Conservation (phyloP, 768 basidiomycete species). For the Agaricus blazei region DNA sequence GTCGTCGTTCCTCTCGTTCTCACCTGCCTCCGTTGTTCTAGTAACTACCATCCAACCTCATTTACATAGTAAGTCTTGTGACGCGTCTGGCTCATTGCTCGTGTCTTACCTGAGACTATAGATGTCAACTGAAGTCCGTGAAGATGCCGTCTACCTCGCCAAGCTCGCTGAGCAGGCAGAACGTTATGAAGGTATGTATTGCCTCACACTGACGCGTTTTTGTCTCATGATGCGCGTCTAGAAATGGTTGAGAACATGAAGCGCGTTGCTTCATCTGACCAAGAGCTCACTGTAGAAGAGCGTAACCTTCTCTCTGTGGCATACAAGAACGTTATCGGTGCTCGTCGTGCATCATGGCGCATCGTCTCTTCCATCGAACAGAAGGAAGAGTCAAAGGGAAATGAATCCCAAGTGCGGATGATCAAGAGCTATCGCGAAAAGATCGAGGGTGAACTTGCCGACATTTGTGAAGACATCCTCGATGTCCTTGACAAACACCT, state of each 20-base stretch:
- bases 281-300: slow-evolving; percentile 97
- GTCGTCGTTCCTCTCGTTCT: slow-evolving; percentile 23
- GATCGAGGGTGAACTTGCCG: slow-evolving; percentile 94
- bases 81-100: slow-evolving; percentile 39
- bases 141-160: slow-evolving; percentile 99
- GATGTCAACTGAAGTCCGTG: slow-evolving; percentile 81
- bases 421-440: slow-evolving; percentile 98
- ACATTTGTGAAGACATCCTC: slow-evolving; percentile 98
- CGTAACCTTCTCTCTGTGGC: slow-evolving; percentile 97
- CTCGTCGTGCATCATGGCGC: slow-evolving; percentile 95
- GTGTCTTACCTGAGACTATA: slow-evolving; percentile 30
- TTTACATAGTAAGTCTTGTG: slow-evolving; percentile 38
- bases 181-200: slow-evolving; percentile 85
- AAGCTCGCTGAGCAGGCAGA: slow-evolving; percentile 99
- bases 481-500: slow-evolving; percentile 97
- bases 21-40: neutral
- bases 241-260: slow-evolving; percentile 99
- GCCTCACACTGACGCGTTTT: neutral
- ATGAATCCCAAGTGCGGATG: slow-evolving; percentile 93
- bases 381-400: slow-evolving; percentile 99
- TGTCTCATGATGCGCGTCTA: slow-evolving; percentile 23
- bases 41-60: slow-evolving; percentile 18
- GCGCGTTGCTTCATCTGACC: slow-evolving; percentile 94
- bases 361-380: slow-evolving; percentile 98
- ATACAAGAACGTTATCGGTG: slow-evolving; percentile 99